A percentile compares a stretch with the other conserved stretches of the same genome.
phyloP scores from a whole-genome alignment of 768 basidiomycete genomes.

The Amanita jacksonii region DNA sequence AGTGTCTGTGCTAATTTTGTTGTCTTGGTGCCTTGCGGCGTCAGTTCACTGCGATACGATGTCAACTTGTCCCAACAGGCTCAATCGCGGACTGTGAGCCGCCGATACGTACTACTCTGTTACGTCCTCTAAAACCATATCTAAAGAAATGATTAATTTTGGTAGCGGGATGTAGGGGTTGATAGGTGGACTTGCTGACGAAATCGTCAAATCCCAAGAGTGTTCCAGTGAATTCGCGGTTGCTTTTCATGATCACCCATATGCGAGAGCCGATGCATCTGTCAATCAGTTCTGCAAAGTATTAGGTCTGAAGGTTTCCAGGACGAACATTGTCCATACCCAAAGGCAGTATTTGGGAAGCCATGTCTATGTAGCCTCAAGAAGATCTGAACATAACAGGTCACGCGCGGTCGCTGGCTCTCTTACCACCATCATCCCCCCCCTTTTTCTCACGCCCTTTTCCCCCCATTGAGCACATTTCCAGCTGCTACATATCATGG shows the following conservation, averaged over 20 bases:
- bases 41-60: slow-evolving; percentile 57
- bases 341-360: slow-evolving; percentile 90
- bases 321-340: slow-evolving; percentile 32
- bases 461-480: not conserved
- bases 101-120: slow-evolving; percentile 72
- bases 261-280: slow-evolving; percentile 94
- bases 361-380: slow-evolving; percentile 38
- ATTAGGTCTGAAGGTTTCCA: not conserved
- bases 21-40: slow-evolving; percentile 71
- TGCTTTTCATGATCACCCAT: slow-evolving; percentile 98
- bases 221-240: slow-evolving; percentile 93
- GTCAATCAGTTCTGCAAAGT: slow-evolving; percentile 77
- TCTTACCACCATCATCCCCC: no score
- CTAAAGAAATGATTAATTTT: slow-evolving; percentile 25
- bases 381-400: not conserved
- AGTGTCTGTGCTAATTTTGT: slow-evolving; percentile 83
- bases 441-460: no score
- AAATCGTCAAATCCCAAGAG: slow-evolving; percentile 97
- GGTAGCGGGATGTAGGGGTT: not conserved
- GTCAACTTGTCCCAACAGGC: not conserved
- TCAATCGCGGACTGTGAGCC: not conserved
- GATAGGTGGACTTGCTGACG: slow-evolving; percentile 73
- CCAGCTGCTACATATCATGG: no score
- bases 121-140: slow-evolving; percentile 94
- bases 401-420: slow-evolving; percentile 2